Conservation (phyloP, 331 rosid genomes). For the Prunus yedoensis region DNA sequence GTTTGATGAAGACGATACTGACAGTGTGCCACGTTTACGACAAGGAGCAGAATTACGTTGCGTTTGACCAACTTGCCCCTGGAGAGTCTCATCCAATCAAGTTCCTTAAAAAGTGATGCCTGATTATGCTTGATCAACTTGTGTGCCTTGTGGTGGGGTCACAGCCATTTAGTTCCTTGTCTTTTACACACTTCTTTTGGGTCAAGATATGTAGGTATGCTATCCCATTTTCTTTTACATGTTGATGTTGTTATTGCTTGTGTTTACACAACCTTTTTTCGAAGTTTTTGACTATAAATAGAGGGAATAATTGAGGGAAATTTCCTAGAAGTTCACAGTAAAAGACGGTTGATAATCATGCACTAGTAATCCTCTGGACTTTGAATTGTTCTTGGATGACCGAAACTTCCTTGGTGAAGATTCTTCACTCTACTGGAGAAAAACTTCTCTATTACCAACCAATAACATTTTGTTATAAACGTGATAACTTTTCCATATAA, state of each 20-base stretch:
- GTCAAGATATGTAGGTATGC: slow-evolving; percentile 30
- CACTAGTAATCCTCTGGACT: slow-evolving; percentile 28
- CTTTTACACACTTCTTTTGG: slow-evolving; percentile 28
- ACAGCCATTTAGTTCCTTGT: slow-evolving; percentile 30
- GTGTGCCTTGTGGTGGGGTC: slow-evolving; percentile 23
- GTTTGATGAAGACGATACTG: slow-evolving; percentile 89
- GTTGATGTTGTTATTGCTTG: not conserved
- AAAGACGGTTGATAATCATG: slow-evolving; percentile 28
- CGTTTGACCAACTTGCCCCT: slow-evolving; percentile 68
- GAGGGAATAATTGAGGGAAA: slow-evolving; percentile 29
- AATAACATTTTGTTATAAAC: too few species aligned
- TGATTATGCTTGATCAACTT: slow-evolving; percentile 59
- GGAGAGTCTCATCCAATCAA: slow-evolving; percentile 70
- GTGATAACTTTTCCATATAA: too few species aligned
- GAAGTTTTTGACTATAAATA: slow-evolving; percentile 4
- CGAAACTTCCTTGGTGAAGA: slow-evolving; percentile 7
- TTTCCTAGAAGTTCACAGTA: slow-evolving; percentile 30
- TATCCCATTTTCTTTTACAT: slow-evolving; percentile 30
- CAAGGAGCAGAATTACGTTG: slow-evolving; percentile 64
- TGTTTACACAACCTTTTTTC: slow-evolving; percentile 16
- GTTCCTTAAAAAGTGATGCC: slow-evolving; percentile 84
- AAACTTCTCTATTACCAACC: not conserved
- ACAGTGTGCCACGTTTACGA: slow-evolving; percentile 85
- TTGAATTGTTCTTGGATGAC: slow-evolving; percentile 29
- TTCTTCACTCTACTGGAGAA: not conserved